Evolutionary conservation across 768 basidiomycete genomes (phyloP).

Genomic region (Leccinum ochraceum): DNA sequence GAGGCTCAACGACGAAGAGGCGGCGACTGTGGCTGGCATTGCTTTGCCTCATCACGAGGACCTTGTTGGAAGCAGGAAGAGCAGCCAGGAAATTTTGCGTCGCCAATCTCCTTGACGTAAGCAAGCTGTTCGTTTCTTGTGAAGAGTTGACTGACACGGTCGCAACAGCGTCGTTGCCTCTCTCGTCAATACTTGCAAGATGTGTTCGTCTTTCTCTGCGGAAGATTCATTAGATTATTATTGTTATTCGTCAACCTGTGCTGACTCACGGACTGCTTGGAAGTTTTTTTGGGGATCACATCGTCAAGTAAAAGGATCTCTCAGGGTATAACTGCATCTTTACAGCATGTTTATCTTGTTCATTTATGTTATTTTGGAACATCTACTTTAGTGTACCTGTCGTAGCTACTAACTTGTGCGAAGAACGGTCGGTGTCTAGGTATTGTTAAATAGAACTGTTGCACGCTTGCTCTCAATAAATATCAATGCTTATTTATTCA

Average conservation of each 20-base stretch:
- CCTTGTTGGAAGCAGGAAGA: conserved; percentile 41
- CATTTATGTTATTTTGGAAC: conserved; percentile 41
- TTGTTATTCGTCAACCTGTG: conserved; percentile 31
- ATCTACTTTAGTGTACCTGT: conserved; percentile 32
- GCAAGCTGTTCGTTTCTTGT: background rate
- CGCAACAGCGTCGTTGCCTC: conserved; percentile 1
- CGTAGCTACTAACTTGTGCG: conserved; percentile 17
- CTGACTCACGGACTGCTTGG: conserved; percentile 35
- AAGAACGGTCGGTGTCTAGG: conserved; percentile 6
- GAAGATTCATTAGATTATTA: conserved; percentile 33
- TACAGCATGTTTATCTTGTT: conserved; percentile 38
- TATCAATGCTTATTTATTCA: conserved; percentile 1
- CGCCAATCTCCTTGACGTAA: conserved; percentile 30
- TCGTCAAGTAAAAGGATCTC: conserved; percentile 34
- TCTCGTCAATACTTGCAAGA: conserved; percentile 5
- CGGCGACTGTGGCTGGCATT: conserved; percentile 51
- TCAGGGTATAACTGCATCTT: conserved; percentile 35
- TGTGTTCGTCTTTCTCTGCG: conserved; percentile 14
- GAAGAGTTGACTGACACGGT: background rate
- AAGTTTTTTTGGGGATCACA: conserved; percentile 28
- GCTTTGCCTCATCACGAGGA: conserved; percentile 46
- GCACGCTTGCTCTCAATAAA: background rate
- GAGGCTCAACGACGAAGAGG: conserved; percentile 73
- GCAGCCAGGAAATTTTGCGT: conserved; percentile 39
- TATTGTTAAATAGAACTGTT: conserved; percentile 19